These are phyloP conservation scores for Penicillium bialowiezense DNA, from an alignment of 495 filamentous ascomycete species.

Conservation along the genomic window DNA sequence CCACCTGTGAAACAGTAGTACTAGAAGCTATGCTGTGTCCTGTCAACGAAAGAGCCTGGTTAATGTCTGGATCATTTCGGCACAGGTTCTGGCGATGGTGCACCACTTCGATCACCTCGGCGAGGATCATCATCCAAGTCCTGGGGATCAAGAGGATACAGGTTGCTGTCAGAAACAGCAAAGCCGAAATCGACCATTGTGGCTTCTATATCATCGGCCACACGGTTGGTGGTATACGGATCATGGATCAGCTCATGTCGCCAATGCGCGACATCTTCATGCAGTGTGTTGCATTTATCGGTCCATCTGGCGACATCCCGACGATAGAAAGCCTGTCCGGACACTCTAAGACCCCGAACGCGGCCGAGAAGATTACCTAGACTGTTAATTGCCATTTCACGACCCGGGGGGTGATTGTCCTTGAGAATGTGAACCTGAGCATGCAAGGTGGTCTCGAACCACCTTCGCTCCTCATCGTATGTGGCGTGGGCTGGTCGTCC, in stretches of 20 bases:
- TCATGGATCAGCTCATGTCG: neutral
- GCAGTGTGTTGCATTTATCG: neutral
- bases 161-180: neutral
- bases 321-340: neutral
- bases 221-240: neutral
- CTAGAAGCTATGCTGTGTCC: too few species aligned
- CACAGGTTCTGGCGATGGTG: conserved; percentile 2
- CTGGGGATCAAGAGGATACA: neutral
- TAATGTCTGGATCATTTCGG: neutral
- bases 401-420: neutral
- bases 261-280: neutral
- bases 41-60: too few species aligned
- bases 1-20: too few species aligned
- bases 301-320: neutral
- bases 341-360: neutral
- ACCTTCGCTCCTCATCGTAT: neutral
- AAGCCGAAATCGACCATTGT: conserved; percentile 3
- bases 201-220: neutral
- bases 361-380: neutral
- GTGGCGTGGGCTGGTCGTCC: neutral
- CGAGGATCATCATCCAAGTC: neutral
- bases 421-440: conserved; percentile 8
- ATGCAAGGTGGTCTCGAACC: neutral
- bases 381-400: neutral
- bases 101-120: conserved; percentile 4